Percentiles rank a stretch among this genome's conserved stretches.
These are phyloP conservation scores for Solanum corneliomulleri DNA, from an alignment of 257 asterid genomes.

Conservation along the genomic window DNA sequence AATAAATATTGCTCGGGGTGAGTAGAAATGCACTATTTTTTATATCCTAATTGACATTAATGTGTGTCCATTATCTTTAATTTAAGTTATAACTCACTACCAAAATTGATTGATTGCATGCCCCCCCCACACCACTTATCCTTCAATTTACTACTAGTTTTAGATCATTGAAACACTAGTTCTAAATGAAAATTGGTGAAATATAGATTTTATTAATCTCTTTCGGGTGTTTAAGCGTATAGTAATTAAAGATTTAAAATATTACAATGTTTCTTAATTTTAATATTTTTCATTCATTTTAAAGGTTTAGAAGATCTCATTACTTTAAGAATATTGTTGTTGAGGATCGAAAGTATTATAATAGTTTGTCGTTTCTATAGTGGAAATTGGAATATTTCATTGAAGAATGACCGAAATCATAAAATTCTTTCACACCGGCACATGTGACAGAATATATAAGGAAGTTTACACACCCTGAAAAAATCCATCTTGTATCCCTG, in stretches of 20 bases:
- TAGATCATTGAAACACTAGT: not conserved
- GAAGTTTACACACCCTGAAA: too few relatives aligned
- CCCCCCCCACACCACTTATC: not conserved
- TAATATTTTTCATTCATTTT: not conserved
- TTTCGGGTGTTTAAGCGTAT: not conserved
- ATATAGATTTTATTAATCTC: not conserved
- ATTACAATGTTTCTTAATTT: not conserved
- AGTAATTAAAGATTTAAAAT: not conserved
- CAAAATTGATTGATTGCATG: not conserved
- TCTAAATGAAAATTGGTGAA: not conserved
- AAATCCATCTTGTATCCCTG: too few relatives aligned
- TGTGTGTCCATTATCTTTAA: not conserved
- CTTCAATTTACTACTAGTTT: not conserved
- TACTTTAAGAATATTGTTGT: not conserved
- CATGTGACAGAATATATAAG: not conserved
- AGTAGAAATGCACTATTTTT: too few relatives aligned
- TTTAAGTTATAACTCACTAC: not conserved
- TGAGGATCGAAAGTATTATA: not conserved
- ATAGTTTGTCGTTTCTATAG: not conserved
- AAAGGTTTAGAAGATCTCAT: not conserved
- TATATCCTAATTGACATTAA: not conserved
- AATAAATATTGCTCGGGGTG: too few relatives aligned
- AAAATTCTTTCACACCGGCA: not conserved
- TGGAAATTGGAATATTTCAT: not conserved
- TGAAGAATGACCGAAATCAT: not conserved